These are phyloP conservation scores for Paecilomyces dactylethromorphus DNA, from an alignment of 2,329 filamentous ascomycete genomes.

Conservation along the genomic window DNA sequence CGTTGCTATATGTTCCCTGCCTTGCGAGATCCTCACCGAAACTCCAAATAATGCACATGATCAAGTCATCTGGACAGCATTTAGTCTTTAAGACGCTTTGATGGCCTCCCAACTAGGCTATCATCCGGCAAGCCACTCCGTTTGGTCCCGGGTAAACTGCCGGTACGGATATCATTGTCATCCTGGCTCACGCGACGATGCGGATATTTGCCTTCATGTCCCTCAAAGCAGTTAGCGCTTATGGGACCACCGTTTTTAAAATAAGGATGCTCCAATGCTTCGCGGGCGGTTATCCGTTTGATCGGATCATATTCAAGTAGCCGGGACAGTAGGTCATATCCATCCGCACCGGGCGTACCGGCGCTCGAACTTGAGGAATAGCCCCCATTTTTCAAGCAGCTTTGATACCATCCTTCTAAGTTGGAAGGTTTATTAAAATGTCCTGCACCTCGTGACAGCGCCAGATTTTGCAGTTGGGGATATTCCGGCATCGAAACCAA, in stretches of 20 bases:
- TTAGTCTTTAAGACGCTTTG: constrained; percentile 50
- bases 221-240: constrained; percentile 82
- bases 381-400: constrained; percentile 56
- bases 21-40: neutral
- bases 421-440: constrained; percentile 48
- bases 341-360: constrained; percentile 63
- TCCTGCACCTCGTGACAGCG: constrained; percentile 37
- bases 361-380: constrained; percentile 44
- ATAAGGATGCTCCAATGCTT: constrained; percentile 85
- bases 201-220: constrained; percentile 81
- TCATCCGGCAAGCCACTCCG: constrained; percentile 81
- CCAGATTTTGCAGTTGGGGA: constrained; percentile 55
- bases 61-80: neutral
- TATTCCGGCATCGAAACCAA: constrained; percentile 84
- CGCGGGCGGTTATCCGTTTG: constrained; percentile 77
- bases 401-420: constrained; percentile 76
- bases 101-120: constrained; percentile 51
- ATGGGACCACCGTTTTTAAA: constrained; percentile 67
- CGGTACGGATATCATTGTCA: constrained; percentile 90
- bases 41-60: neutral
- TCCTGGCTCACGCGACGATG: constrained; percentile 86
- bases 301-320: constrained; percentile 90
- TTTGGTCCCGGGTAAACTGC: constrained; percentile 85
- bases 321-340: constrained; percentile 72
- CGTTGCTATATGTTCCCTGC: neutral